Conservation (phyloP, 495 filamentous ascomycete genomes). For the Saxispiralis lemnorum region DNA sequence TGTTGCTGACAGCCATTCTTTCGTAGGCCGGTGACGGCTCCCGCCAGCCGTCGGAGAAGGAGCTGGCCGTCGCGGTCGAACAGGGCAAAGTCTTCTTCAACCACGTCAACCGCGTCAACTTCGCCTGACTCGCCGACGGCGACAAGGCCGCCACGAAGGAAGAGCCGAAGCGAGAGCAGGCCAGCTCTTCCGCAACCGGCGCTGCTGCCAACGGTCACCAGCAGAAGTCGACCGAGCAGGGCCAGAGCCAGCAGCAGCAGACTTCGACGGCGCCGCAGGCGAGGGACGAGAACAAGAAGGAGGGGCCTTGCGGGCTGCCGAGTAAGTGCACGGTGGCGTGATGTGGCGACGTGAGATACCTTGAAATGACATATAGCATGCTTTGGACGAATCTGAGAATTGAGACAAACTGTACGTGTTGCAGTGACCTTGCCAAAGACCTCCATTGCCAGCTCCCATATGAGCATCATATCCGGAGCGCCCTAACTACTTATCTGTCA, state of each 20-base stretch:
- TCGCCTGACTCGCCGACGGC: constrained; percentile 64
- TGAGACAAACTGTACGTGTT: too few relatives aligned
- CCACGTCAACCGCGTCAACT: constrained; percentile 51
- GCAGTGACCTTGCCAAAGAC: too few relatives aligned
- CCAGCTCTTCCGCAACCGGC: constrained; percentile 2
- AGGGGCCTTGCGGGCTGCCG: constrained; percentile 56
- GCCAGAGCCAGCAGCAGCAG: constrained; percentile 9
- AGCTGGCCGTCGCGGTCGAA: constrained; percentile 57
- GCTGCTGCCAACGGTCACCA: not conserved
- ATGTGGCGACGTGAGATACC: too few relatives aligned
- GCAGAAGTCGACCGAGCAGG: constrained; percentile 2
- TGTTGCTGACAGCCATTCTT: constrained; percentile 1
- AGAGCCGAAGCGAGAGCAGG: not conserved
- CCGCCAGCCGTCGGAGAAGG: constrained; percentile 54
- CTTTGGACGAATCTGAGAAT: too few relatives aligned
- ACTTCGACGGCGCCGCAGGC: constrained; percentile 10
- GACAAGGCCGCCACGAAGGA: constrained; percentile 8
- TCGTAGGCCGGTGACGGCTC: constrained; percentile 47
- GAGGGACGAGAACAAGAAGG: constrained; percentile 20
- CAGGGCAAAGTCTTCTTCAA: constrained; percentile 84
- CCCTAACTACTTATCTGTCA: too few relatives aligned
- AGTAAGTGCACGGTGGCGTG: constrained; percentile 46
- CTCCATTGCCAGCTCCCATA: too few relatives aligned
- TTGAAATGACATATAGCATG: constrained; percentile 5
- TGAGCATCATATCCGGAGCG: too few relatives aligned